phyloP scores from a whole-genome alignment of 2,329 filamentous ascomycete species.

The Paraconiothyrium brasiliense region DNA sequence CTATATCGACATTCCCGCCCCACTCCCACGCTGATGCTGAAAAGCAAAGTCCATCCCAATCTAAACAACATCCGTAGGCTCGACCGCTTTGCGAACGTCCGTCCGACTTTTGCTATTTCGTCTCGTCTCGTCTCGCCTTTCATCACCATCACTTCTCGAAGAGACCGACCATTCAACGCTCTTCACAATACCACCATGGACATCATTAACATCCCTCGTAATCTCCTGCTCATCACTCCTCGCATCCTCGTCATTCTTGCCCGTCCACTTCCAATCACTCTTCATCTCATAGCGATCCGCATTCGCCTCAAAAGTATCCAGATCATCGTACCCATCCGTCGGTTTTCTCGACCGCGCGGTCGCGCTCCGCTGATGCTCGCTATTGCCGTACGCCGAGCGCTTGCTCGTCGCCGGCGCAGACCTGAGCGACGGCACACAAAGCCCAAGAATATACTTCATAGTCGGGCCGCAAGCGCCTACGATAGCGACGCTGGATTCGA shows the following conservation, averaged over 20 bases:
- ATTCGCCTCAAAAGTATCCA: constrained; percentile 18
- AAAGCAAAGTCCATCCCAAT: not conserved
- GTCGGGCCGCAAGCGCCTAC: constrained; percentile 28
- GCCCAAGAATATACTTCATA: constrained; percentile 27
- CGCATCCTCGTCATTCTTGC: constrained; percentile 23
- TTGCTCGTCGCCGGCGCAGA: constrained; percentile 21
- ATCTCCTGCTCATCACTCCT: constrained; percentile 33
- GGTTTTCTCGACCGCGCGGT: not conserved
- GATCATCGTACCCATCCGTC: constrained; percentile 23
- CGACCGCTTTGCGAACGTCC: not conserved
- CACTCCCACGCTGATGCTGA: not conserved
- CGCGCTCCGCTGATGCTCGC: constrained; percentile 9
- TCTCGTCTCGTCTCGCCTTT: not conserved
- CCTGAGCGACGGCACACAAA: constrained; percentile 26
- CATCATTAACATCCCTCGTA: constrained; percentile 2
- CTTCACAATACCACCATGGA: constrained; percentile 28
- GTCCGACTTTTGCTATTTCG: not conserved
- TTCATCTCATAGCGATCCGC: constrained; percentile 28
- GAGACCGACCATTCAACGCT: constrained; percentile 30
- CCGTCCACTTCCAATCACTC: constrained; percentile 24
- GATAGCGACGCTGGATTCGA: constrained; percentile 27
- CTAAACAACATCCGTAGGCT: constrained; percentile 3
- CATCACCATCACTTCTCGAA: not conserved
- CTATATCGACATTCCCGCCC: not conserved
- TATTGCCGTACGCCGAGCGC: constrained; percentile 22